Percentiles rank a stretch among this genome's conserved stretches.
These are phyloP conservation scores for Colletotrichum melonis DNA, from an alignment of 2,329 filamentous ascomycete species.

Conservation along the genomic window DNA sequence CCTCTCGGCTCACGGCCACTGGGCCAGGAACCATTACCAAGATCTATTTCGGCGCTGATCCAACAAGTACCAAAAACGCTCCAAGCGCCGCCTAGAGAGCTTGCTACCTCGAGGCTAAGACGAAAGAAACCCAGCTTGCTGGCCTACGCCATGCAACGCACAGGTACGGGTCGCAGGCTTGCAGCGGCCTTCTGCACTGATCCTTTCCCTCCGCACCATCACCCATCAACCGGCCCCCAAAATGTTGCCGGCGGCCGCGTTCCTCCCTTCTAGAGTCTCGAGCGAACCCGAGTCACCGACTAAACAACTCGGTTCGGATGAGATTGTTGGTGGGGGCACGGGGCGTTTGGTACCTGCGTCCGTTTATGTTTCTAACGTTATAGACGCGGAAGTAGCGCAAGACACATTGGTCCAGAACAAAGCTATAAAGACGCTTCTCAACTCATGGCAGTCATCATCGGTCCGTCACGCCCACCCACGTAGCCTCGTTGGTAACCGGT, in stretches of 20 bases:
- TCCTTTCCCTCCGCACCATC: constrained; percentile 6
- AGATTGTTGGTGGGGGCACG: not conserved
- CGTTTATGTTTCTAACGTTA: constrained; percentile 9
- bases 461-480: constrained; percentile 8
- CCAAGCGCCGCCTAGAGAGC: constrained; percentile 5
- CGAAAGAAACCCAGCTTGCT: constrained; percentile 12
- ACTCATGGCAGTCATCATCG: not conserved
- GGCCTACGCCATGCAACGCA: constrained; percentile 24
- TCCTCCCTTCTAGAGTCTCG: not conserved
- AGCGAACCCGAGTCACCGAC: constrained; percentile 11
- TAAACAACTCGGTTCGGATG: constrained; percentile 15
- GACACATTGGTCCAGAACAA: constrained; percentile 20
- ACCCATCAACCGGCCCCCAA: not conserved
- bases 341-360: constrained; percentile 3
- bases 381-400: not conserved
- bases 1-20: not conserved
- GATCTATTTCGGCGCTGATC: constrained; percentile 12
- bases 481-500: not conserved
- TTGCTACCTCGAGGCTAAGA: not conserved
- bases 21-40: constrained; percentile 1
- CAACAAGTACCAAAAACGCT: not conserved
- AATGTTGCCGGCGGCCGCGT: not conserved
- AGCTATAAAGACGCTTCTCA: constrained; percentile 11
- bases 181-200: constrained; percentile 19
- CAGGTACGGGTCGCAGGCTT: constrained; percentile 2